phyloP scores from a whole-genome alignment of 768 basidiomycete species.

The Crepidotus variabilis region DNA sequence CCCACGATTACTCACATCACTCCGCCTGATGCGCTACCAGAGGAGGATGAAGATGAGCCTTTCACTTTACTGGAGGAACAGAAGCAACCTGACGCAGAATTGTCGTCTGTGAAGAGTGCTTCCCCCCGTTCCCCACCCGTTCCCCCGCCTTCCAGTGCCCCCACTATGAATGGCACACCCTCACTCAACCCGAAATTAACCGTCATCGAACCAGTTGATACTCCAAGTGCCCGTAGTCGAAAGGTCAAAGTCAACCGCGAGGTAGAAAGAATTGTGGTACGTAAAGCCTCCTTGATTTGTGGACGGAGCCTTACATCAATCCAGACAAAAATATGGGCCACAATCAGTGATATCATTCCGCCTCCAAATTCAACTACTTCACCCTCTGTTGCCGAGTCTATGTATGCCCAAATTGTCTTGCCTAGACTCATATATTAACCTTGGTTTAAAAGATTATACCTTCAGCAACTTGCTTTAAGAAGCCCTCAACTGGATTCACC shows the following conservation, averaged over 20 bases:
- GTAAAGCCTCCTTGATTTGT: constrained; percentile 18
- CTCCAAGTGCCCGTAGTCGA: constrained; percentile 12
- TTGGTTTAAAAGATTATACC: constrained; percentile 39
- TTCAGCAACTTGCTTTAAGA: constrained; percentile 51
- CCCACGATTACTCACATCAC: constrained; percentile 8
- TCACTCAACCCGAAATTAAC: constrained; percentile 10
- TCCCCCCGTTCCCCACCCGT: not conserved
- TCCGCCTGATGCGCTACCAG: not conserved
- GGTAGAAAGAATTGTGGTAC: constrained; percentile 61
- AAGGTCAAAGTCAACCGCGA: constrained; percentile 57
- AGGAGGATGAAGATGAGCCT: not conserved
- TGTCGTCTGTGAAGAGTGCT: not conserved
- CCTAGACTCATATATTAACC: not conserved
- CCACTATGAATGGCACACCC: not conserved
- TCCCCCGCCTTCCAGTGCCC: not conserved
- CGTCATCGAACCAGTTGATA: constrained; percentile 14
- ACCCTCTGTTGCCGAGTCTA: constrained; percentile 17
- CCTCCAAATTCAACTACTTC: constrained; percentile 32
- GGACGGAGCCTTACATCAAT: not conserved
- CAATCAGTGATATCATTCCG: constrained; percentile 61
- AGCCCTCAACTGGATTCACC: constrained; percentile 55
- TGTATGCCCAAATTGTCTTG: constrained; percentile 12
- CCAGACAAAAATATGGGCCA: constrained; percentile 70
- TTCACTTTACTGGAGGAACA: not conserved
- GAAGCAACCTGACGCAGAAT: not conserved